Evolutionary conservation across 108 stramenopile genomes (phyloP).

Genomic region (Nitzschia sp.): DNA sequence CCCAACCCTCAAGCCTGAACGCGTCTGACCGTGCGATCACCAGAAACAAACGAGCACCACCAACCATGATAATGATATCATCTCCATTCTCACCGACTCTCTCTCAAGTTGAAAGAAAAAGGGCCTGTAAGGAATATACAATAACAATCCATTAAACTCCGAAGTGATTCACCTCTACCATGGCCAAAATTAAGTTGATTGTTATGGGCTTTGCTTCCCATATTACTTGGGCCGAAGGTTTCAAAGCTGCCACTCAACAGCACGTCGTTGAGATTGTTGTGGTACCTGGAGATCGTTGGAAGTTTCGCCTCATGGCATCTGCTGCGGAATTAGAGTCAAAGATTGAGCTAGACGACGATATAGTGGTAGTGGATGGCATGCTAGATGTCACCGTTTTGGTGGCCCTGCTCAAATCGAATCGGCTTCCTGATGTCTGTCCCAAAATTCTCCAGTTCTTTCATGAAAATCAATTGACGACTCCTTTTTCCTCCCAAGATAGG

Average conservation of each 20-base stretch:
- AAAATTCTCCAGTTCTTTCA: slow-evolving; percentile 24
- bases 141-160: no score
- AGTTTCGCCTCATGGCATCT: slow-evolving; percentile 28
- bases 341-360: slow-evolving; percentile 15
- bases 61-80: no score
- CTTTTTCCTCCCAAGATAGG: slow-evolving; percentile 23
- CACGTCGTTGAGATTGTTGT: slow-evolving; percentile 17
- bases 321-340: slow-evolving; percentile 9
- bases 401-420: slow-evolving; percentile 15
- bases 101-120: no score
- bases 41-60: no score
- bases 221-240: slow-evolving; percentile 23
- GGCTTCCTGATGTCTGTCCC: slow-evolving; percentile 8
- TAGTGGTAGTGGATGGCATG: slow-evolving; percentile 30
- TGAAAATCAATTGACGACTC: slow-evolving; percentile 33
- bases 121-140: no score
- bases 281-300: slow-evolving; percentile 28
- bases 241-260: background rate
- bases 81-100: no score
- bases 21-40: no score
- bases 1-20: no score
- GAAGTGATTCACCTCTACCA: background rate
- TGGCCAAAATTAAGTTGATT: slow-evolving; percentile 20
- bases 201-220: slow-evolving; percentile 31
- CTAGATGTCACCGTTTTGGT: slow-evolving; percentile 24